Evolutionary conservation across 225 moss, liverwort and hornwort species (phyloP).

Genomic region (Sphagnum tenellum): DNA sequence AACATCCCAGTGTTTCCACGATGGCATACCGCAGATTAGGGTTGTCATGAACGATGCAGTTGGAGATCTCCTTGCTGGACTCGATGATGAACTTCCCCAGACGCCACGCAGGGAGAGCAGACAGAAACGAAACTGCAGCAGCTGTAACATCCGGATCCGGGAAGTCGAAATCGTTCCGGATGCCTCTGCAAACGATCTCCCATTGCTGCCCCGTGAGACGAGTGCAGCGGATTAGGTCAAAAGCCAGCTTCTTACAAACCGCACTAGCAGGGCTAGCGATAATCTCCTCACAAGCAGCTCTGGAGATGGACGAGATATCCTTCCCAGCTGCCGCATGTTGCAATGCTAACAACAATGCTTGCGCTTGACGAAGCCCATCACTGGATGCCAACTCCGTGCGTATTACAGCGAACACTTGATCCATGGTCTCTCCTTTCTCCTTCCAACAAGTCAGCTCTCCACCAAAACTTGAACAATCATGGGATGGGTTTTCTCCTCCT

Average conservation of each 20-base stretch:
- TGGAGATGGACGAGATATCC: conserved; percentile 80
- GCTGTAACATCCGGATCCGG: conserved; percentile 92
- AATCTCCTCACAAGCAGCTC: conserved; percentile 88
- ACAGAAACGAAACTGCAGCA: conserved; percentile 83
- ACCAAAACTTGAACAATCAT: too few species aligned
- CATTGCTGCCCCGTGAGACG: conserved; percentile 85
- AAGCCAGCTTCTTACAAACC: conserved; percentile 95
- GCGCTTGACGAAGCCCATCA: conserved; percentile 89
- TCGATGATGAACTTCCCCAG: conserved; percentile 78
- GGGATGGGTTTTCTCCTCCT: too few species aligned
- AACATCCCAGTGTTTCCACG: conserved; percentile 81
- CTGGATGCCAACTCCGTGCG: conserved; percentile 76
- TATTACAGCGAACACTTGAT: conserved; percentile 69
- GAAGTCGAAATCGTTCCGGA: conserved; percentile 85
- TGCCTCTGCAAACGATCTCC: conserved; percentile 93
- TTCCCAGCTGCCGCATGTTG: conserved; percentile 83
- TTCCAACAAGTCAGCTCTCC: too few species aligned
- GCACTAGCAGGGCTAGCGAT: conserved; percentile 97
- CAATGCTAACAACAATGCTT: conserved; percentile 71
- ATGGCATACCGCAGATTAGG: conserved; percentile 85
- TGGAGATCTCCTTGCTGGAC: conserved; percentile 72
- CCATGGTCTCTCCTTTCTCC: conserved; percentile 26
- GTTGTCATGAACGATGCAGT: conserved; percentile 67
- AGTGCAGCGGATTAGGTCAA: conserved; percentile 74
- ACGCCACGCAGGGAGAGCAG: conserved; percentile 90